These are phyloP conservation scores for Choricystis sp. DNA, from an alignment of 139 green algal species.

Conservation along the genomic window DNA sequence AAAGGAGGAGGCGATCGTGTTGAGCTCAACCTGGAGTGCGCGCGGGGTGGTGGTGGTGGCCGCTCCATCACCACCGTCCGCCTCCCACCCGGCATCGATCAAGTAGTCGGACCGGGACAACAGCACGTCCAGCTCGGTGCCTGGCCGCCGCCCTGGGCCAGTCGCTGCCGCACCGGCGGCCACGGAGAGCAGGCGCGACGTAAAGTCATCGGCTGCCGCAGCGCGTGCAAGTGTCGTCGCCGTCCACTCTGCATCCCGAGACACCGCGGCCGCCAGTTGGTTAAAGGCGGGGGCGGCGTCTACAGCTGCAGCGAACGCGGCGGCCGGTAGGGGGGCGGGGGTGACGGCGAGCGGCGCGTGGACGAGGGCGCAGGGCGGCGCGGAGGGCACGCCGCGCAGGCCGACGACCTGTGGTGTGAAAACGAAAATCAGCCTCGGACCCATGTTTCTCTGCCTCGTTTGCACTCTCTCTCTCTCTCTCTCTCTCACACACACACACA, in stretches of 20 bases:
- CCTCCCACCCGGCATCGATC: conserved; percentile 22
- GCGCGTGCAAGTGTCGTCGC: conserved; percentile 35
- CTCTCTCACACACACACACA: too few species aligned
- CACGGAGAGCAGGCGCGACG: conserved; percentile 36
- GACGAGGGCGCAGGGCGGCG: conserved; percentile 21
- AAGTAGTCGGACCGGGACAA: conserved; percentile 95
- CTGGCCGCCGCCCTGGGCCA: conserved; percentile 1
- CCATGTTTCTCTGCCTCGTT: too few species aligned
- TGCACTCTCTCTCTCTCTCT: too few species aligned
- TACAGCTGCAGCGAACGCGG: conserved; percentile 32
- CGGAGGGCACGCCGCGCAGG: conserved; percentile 15
- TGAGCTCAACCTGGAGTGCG: conserved; percentile 79
- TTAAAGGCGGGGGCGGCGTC: conserved; percentile 52
- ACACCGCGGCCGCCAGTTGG: conserved; percentile 59
- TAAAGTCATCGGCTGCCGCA: conserved; percentile 72
- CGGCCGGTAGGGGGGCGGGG: conserved; percentile 63
- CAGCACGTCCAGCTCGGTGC: conserved; percentile 43
- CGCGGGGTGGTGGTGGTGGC: neutral
- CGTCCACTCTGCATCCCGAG: conserved; percentile 58
- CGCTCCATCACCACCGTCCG: neutral
- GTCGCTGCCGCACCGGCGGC: conserved; percentile 7
- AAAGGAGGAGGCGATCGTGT: conserved; percentile 95
- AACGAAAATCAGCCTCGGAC: too few species aligned
- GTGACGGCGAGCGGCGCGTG: conserved; percentile 73
- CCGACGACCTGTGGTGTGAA: conserved; percentile 18